phyloP scores from a whole-genome alignment of 2,329 filamentous ascomycete genomes.

The Alternaria angustiovoidea region DNA sequence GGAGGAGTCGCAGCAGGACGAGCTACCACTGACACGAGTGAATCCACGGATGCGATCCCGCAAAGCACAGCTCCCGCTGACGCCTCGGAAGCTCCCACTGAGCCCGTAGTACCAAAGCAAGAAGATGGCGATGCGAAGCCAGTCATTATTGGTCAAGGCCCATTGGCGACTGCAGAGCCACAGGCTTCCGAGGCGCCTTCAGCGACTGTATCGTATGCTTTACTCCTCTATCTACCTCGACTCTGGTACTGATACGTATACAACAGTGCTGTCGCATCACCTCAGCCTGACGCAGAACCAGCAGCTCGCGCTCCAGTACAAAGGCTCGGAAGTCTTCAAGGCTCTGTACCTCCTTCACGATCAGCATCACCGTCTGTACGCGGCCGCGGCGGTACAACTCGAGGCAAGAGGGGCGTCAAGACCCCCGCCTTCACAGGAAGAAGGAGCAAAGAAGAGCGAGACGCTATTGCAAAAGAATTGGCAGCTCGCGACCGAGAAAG shows the following conservation, averaged over 20 bases:
- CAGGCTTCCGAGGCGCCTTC: constrained; percentile 17
- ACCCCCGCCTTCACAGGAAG: constrained; percentile 55
- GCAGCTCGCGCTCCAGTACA: constrained; percentile 33
- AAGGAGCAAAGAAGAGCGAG: constrained; percentile 55
- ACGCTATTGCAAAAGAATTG: constrained; percentile 52
- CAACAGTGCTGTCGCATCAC: constrained; percentile 23
- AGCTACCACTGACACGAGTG: constrained; percentile 19
- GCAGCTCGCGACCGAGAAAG: constrained; percentile 51
- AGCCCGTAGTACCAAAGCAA: constrained; percentile 29
- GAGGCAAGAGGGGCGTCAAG: constrained; percentile 40
- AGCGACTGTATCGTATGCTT: constrained; percentile 22
- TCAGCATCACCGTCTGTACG: constrained; percentile 43
- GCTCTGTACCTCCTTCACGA: constrained; percentile 37
- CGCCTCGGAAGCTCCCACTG: constrained; percentile 13
- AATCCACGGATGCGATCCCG: constrained; percentile 25
- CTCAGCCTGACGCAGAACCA: constrained; percentile 28
- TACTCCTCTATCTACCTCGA: not conserved
- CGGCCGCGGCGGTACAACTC: constrained; percentile 32
- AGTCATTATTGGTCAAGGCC: constrained; percentile 16
- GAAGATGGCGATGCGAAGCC: constrained; percentile 31
- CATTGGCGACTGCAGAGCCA: constrained; percentile 23
- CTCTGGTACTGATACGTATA: constrained; percentile 5
- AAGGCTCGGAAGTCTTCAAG: constrained; percentile 41
- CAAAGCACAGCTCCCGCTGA: constrained; percentile 21
- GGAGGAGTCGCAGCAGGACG: constrained; percentile 27